Conservation (phyloP, 208 protist genomes). For the Trypanosoma brucei region DNA sequence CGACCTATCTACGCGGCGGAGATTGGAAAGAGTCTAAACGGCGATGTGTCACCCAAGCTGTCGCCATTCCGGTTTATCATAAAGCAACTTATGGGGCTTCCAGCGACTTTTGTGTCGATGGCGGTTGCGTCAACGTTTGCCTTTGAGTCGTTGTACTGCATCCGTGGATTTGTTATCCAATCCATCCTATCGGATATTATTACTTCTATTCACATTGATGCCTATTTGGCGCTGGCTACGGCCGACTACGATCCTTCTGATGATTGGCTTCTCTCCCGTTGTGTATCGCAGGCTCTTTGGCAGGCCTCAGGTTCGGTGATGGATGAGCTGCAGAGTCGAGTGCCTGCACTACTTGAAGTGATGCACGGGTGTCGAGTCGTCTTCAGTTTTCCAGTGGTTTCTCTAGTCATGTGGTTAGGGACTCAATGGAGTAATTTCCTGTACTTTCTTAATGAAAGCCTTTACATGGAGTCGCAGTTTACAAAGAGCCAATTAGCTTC, state of each 20-base stretch:
- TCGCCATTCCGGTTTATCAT: constrained; percentile 10
- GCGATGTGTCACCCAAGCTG: background rate
- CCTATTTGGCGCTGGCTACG: constrained; percentile 37
- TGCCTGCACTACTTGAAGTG: constrained; percentile 17
- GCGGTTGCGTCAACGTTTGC: constrained; percentile 11
- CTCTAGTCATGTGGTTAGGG: constrained; percentile 18
- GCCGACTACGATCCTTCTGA: constrained; percentile 37
- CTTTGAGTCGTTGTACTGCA: constrained; percentile 16
- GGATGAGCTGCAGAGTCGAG: constrained; percentile 26
- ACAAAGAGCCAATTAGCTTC: constrained; percentile 10
- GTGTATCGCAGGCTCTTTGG: constrained; percentile 34
- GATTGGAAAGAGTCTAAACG: constrained; percentile 5
- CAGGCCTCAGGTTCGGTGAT: constrained; percentile 37
- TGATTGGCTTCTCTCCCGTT: constrained; percentile 31
- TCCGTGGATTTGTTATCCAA: constrained; percentile 8
- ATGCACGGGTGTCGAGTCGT: constrained; percentile 2
- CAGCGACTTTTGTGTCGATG: constrained; percentile 10
- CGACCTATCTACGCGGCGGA: constrained; percentile 14
- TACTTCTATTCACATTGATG: constrained; percentile 24
- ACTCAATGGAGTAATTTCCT: constrained; percentile 21
- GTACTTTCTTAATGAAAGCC: constrained; percentile 14
- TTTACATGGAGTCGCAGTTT: constrained; percentile 19
- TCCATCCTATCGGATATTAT: constrained; percentile 16
- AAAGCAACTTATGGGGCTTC: constrained; percentile 6
- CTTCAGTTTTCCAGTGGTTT: constrained; percentile 19